Conservation (phyloP, 2,329 filamentous ascomycete species). For the Balansia obtecta region DNA sequence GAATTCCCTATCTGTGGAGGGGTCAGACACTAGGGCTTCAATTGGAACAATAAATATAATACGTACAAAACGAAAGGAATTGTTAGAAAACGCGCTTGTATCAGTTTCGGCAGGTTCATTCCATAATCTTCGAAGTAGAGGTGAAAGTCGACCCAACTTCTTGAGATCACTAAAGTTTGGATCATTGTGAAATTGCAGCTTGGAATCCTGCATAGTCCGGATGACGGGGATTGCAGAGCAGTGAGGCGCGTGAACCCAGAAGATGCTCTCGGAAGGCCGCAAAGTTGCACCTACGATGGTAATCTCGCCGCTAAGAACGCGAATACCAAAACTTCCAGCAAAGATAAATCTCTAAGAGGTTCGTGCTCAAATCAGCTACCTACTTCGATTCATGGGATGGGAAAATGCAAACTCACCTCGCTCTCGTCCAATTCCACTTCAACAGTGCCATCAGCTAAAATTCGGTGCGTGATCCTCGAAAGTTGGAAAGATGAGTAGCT, state of each 20-base stretch:
- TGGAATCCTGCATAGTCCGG: constrained; percentile 35
- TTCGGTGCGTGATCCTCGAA: constrained; percentile 30
- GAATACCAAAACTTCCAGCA: constrained; percentile 56
- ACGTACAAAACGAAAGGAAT: constrained; percentile 39
- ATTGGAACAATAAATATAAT: background rate
- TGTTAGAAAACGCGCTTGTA: constrained; percentile 9
- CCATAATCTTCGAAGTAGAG: constrained; percentile 57
- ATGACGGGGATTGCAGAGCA: constrained; percentile 61
- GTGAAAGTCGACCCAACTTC: constrained; percentile 46
- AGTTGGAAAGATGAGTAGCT: constrained; percentile 35
- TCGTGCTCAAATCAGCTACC: constrained; percentile 9
- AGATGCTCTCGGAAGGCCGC: constrained; percentile 28
- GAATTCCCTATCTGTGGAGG: constrained; percentile 37
- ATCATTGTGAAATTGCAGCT: constrained; percentile 44
- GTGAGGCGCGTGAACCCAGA: constrained; percentile 52
- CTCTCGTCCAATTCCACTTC: constrained; percentile 32
- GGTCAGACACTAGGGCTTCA: constrained; percentile 11
- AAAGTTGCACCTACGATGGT: constrained; percentile 55
- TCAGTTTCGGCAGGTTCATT: constrained; percentile 26
- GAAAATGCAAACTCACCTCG: constrained; percentile 28
- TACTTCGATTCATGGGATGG: background rate
- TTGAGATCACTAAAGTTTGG: constrained; percentile 35
- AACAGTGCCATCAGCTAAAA: constrained; percentile 25
- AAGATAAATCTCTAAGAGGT: constrained; percentile 45
- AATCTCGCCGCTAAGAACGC: constrained; percentile 47